Percentiles rank a stretch among this genome's conserved stretches.
Conservation (phyloP, 208 protist species). For the Lotmaria passim region DNA sequence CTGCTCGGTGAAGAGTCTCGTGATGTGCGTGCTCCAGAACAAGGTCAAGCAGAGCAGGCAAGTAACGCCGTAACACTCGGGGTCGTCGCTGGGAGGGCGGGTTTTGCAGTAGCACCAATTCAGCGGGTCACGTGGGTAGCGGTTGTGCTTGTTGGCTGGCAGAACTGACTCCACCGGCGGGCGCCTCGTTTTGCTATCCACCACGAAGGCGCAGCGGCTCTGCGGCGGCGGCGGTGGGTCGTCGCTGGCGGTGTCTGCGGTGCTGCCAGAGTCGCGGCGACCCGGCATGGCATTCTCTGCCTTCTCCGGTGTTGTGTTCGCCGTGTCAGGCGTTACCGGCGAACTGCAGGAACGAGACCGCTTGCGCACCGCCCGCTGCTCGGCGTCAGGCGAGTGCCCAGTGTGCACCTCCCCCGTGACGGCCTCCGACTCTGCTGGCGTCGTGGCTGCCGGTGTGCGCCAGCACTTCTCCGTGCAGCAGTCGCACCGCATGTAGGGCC, state of each 20-base stretch:
- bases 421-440: not conserved
- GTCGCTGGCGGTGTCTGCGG: not conserved
- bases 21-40: constrained; percentile 84
- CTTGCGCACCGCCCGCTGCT: constrained; percentile 38
- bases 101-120: constrained; percentile 87
- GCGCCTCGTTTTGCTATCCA: constrained; percentile 66
- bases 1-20: constrained; percentile 50
- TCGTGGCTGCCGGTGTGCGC: constrained; percentile 20
- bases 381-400: constrained; percentile 19
- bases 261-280: not conserved
- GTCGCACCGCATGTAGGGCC: constrained; percentile 88
- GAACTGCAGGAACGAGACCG: constrained; percentile 59
- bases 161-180: constrained; percentile 54
- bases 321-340: not conserved
- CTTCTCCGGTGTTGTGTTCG: not conserved
- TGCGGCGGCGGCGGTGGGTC: constrained; percentile 32
- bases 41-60: constrained; percentile 84
- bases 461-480: constrained; percentile 86
- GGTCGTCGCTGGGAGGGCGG: constrained; percentile 55
- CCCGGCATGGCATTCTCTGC: too few relatives aligned
- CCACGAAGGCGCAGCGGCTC: constrained; percentile 68
- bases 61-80: constrained; percentile 69
- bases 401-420: constrained; percentile 4
- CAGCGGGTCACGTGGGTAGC: constrained; percentile 71
- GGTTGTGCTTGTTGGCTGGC: constrained; percentile 68